Conservation (phyloP, 306 rosid genomes). For the Boehmeria nivea region DNA sequence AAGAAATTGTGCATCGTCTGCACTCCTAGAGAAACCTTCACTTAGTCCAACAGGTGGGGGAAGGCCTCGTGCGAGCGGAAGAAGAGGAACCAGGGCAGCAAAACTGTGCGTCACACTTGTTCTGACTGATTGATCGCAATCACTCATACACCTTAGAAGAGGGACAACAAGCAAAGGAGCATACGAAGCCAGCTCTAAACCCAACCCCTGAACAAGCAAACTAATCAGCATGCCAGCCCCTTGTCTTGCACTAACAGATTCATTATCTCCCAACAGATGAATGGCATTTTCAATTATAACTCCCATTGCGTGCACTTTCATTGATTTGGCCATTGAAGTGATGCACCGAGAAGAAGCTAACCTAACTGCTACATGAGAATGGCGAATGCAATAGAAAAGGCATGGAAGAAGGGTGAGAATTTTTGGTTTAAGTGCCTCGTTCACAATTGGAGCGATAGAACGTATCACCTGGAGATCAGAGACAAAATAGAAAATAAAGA, state of each 20-base stretch:
- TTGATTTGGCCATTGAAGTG: constrained; percentile 90
- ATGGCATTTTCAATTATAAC: constrained; percentile 76
- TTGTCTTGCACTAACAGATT: constrained; percentile 83
- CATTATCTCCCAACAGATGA: constrained; percentile 81
- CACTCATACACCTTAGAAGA: constrained; percentile 94
- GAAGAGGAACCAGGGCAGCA: constrained; percentile 98
- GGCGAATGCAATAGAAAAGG: constrained; percentile 71
- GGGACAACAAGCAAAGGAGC: constrained; percentile 96
- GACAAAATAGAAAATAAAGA: background rate
- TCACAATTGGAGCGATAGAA: constrained; percentile 67
- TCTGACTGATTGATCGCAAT: constrained; percentile 90
- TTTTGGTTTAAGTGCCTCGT: constrained; percentile 71
- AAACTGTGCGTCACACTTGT: constrained; percentile 96
- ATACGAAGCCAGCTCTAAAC: constrained; percentile 78
- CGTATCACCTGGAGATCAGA: constrained; percentile 69
- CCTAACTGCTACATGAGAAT: constrained; percentile 90
- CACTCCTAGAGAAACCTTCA: constrained; percentile 52
- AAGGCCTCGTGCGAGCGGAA: constrained; percentile 94
- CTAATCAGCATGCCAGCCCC: constrained; percentile 96
- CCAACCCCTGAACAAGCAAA: constrained; percentile 92
- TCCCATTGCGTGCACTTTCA: constrained; percentile 76
- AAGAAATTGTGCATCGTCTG: constrained; percentile 78
- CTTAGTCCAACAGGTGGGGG: constrained; percentile 77
- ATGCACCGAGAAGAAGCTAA: constrained; percentile 93
- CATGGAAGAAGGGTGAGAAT: constrained; percentile 81